A percentile compares a stretch with the other conserved stretches of the same genome.
Evolutionary conservation across 2,329 filamentous ascomycete species (phyloP).

Genomic region (Cordyceps cateniannulata): DNA sequence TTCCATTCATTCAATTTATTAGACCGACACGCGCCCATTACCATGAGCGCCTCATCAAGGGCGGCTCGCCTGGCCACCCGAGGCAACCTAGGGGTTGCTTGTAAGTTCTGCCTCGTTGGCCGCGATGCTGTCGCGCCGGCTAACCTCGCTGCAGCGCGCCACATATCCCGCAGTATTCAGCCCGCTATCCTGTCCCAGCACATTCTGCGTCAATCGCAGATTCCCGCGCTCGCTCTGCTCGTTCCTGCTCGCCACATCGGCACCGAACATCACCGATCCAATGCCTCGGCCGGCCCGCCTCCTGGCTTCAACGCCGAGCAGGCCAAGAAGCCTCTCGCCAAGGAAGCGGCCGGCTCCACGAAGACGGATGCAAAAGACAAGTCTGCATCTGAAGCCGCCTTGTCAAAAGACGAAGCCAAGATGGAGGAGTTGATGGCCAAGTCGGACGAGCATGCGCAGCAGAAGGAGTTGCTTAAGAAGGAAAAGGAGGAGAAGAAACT

Average conservation of each 20-base stretch:
- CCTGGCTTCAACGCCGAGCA: constrained; percentile 87
- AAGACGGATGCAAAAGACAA: constrained; percentile 26
- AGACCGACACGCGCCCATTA: constrained; percentile 1
- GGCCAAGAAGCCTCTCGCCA: constrained; percentile 75
- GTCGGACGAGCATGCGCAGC: constrained; percentile 55
- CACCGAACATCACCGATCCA: constrained; percentile 52
- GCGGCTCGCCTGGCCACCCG: constrained; percentile 49
- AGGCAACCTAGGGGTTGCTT: constrained; percentile 45
- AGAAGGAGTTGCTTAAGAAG: constrained; percentile 48
- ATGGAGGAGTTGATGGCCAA: constrained; percentile 57
- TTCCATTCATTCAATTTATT: neutral
- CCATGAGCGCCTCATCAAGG: constrained; percentile 51
- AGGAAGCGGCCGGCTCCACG: constrained; percentile 37
- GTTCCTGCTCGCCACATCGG: constrained; percentile 50
- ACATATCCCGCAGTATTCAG: constrained; percentile 40
- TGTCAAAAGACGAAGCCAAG: constrained; percentile 33
- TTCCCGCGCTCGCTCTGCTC: constrained; percentile 49
- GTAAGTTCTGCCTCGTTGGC: constrained; percentile 26
- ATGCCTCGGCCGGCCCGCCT: constrained; percentile 56
- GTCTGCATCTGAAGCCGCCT: constrained; percentile 17
- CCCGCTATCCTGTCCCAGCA: constrained; percentile 42
- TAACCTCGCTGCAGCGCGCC: constrained; percentile 33
- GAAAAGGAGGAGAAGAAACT: constrained; percentile 76
- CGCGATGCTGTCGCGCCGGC: constrained; percentile 5
- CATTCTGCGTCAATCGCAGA: constrained; percentile 37